Conservation (phyloP, 164 flowering plant genomes). For the Chimonanthus salicifolius region DNA sequence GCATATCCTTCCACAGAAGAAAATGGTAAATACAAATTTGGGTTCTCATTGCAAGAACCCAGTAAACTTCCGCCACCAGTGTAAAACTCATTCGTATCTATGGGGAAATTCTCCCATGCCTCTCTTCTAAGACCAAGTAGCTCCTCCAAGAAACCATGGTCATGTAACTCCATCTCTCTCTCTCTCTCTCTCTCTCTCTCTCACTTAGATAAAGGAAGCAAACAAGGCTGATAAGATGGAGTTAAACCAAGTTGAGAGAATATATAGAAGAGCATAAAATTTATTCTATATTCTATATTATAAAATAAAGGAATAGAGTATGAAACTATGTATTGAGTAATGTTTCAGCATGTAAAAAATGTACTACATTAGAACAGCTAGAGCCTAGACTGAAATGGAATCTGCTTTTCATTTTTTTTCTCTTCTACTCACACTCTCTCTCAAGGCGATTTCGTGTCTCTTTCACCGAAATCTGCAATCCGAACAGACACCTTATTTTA, state of each 20-base stretch:
- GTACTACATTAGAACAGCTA: constrained; percentile 7
- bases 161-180: constrained; percentile 49
- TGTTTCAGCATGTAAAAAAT: not conserved
- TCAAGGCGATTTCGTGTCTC: constrained; percentile 32
- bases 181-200: constrained; percentile 2
- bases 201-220: not conserved
- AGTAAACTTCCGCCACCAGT: constrained; percentile 3
- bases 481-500: constrained; percentile 20
- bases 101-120: constrained; percentile 26
- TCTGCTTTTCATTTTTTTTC: constrained; percentile 4
- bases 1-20: constrained; percentile 17
- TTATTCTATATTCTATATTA: too few species aligned
- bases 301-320: too few species aligned
- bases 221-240: constrained; percentile 28
- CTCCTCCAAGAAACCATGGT: constrained; percentile 53
- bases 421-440: not conserved
- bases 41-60: constrained; percentile 38
- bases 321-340: not conserved
- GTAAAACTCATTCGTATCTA: constrained; percentile 25
- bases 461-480: constrained; percentile 51
- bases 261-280: constrained; percentile 18
- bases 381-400: constrained; percentile 28
- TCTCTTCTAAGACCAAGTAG: constrained; percentile 47
- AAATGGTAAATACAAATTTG: constrained; percentile 24
- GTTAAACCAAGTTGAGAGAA: constrained; percentile 27